Evolutionary conservation across 225 moss, liverwort and hornwort genomes (phyloP).

Genomic region (Physcomitrellopsis africana): DNA sequence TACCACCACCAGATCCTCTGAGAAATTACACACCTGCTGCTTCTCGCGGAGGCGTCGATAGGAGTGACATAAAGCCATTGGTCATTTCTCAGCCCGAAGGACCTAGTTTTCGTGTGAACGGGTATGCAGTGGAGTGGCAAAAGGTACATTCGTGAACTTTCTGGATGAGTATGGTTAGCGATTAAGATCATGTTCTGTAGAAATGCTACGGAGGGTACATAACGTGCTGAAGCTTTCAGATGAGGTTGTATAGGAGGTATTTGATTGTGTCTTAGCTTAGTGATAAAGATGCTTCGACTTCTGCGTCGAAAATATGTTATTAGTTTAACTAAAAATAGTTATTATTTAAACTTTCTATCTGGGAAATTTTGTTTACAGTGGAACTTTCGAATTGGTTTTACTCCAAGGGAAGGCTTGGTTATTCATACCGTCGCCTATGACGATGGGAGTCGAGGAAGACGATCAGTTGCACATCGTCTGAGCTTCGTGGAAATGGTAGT

Average conservation of each 20-base stretch:
- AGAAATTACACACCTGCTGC: constrained; percentile 83
- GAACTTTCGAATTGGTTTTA: constrained; percentile 59
- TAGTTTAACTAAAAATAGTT: not conserved
- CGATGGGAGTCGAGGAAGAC: constrained; percentile 55
- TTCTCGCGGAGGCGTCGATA: constrained; percentile 81
- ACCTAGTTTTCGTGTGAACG: constrained; percentile 92
- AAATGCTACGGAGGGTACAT: not conserved
- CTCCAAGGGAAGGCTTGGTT: constrained; percentile 55
- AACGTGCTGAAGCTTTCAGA: constrained; percentile 18
- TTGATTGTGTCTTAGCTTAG: not conserved
- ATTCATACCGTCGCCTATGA: constrained; percentile 58
- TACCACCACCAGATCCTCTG: constrained; percentile 84
- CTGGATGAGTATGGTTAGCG: not conserved
- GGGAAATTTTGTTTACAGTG: constrained; percentile 33
- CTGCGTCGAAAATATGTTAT: too few species aligned
- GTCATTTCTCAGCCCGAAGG: constrained; percentile 85
- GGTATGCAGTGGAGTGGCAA: constrained; percentile 93
- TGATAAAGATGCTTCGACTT: too few species aligned
- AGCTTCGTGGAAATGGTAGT: constrained; percentile 67
- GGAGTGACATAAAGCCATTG: constrained; percentile 83
- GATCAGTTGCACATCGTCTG: constrained; percentile 52
- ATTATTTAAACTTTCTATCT: constrained; percentile 4
- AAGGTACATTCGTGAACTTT: constrained; percentile 55
- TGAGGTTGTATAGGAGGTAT: constrained; percentile 5
- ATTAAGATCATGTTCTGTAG: not conserved